A percentile compares a stretch with the other conserved stretches of the same genome.
These are phyloP conservation scores for Fomitopsis schrenkii DNA, from an alignment of 1,284 basidiomycete species.

Conservation along the genomic window DNA sequence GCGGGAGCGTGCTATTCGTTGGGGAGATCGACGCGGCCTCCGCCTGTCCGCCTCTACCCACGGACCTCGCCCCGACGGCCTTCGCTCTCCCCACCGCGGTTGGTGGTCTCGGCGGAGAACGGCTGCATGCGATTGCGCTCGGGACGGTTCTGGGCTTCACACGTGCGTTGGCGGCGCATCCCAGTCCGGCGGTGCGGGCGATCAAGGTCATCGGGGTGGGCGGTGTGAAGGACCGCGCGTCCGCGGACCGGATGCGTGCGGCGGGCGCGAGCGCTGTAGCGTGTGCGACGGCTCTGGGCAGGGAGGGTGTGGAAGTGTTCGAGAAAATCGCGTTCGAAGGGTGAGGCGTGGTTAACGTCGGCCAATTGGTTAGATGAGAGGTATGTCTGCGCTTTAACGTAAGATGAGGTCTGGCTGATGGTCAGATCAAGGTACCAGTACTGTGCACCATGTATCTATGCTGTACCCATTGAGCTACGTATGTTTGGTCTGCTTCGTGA, in stretches of 20 bases:
- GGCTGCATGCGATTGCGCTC: slow-evolving; percentile 68
- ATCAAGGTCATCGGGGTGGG: slow-evolving; percentile 73
- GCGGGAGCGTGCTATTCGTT: slow-evolving; percentile 58
- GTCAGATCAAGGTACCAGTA: too few species aligned
- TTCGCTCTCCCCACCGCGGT: slow-evolving; percentile 59
- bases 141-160: slow-evolving; percentile 69
- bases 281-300: slow-evolving; percentile 70
- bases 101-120: slow-evolving; percentile 73
- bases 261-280: slow-evolving; percentile 72
- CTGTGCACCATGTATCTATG: too few species aligned
- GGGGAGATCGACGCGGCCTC: slow-evolving; percentile 35
- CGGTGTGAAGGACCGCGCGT: slow-evolving; percentile 62
- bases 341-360: neutral
- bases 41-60: neutral
- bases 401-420: neutral
- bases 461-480: too few species aligned
- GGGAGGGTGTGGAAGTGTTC: slow-evolving; percentile 62
- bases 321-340: slow-evolving; percentile 28
- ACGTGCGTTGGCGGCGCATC: slow-evolving; percentile 41
- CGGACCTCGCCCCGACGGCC: slow-evolving; percentile 6
- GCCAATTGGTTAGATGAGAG: neutral
- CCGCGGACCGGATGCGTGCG: slow-evolving; percentile 56
- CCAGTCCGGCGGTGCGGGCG: slow-evolving; percentile 36
- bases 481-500: too few species aligned
- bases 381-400: neutral